phyloP scores from a whole-genome alignment of 2,329 filamentous ascomycete species.

The Trichophyton verrucosum region DNA sequence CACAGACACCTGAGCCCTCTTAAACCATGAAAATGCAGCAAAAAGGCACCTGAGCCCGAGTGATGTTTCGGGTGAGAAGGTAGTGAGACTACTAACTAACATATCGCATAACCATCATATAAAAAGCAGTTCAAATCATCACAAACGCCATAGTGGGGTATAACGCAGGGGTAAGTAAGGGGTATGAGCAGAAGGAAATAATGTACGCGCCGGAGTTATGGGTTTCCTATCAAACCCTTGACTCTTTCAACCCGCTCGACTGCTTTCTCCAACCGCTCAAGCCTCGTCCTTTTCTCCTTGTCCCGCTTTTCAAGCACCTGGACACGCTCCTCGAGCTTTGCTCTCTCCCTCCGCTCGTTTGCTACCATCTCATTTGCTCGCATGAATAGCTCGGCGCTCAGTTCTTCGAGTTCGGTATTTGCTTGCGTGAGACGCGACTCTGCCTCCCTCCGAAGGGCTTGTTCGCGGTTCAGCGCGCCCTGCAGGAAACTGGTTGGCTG shows the following conservation, averaged over 20 bases:
- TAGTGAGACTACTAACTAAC: not conserved
- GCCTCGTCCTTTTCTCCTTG: constrained; percentile 38
- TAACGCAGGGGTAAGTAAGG: too few species aligned
- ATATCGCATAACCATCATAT: not conserved
- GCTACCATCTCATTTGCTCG: constrained; percentile 58
- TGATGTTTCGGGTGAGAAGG: not conserved
- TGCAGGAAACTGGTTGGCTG: constrained; percentile 32
- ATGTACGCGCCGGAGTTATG: not conserved
- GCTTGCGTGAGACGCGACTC: constrained; percentile 44
- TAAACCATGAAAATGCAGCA: not conserved
- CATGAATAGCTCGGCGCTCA: constrained; percentile 48
- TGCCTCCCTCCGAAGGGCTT: constrained; percentile 43
- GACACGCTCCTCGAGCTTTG: constrained; percentile 38
- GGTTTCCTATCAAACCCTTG: constrained; percentile 31
- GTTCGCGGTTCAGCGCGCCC: constrained; percentile 43
- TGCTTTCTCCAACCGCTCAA: constrained; percentile 45
- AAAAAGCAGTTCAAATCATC: not conserved
- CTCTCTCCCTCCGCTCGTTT: constrained; percentile 46
- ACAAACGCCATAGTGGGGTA: not conserved
- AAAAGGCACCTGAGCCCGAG: not conserved
- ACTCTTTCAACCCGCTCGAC: constrained; percentile 47
- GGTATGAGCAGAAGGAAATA: too few species aligned
- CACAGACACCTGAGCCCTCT: not conserved
- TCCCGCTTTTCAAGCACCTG: constrained; percentile 36
- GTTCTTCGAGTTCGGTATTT: constrained; percentile 48